A percentile compares a stretch with the other conserved stretches of the same genome.
Evolutionary conservation across 768 basidiomycete genomes (phyloP).

Genomic region (Crepidotus variabilis): DNA sequence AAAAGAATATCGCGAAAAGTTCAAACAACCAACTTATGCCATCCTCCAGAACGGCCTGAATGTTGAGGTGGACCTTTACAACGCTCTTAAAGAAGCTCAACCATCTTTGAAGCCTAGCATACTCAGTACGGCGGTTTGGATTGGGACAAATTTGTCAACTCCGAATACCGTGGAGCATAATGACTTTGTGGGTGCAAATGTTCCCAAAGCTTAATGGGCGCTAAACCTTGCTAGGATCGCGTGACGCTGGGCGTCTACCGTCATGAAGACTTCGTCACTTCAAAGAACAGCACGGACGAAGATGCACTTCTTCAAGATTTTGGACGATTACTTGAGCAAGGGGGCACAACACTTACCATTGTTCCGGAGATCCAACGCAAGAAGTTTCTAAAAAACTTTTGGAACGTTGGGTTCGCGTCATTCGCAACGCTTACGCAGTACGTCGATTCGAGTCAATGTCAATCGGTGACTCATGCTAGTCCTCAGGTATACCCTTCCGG

Average conservation of each 20-base stretch:
- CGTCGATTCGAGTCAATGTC: constrained; percentile 6
- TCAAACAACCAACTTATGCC: constrained; percentile 55
- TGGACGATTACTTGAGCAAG: constrained; percentile 37
- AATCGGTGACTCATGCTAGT: neutral
- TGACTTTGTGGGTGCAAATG: constrained; percentile 37
- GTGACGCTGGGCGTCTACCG: constrained; percentile 55
- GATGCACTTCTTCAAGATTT: constrained; percentile 40
- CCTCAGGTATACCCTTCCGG: constrained; percentile 39
- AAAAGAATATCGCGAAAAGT: constrained; percentile 37
- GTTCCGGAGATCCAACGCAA: constrained; percentile 58
- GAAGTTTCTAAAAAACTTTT: constrained; percentile 63
- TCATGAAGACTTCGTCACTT: constrained; percentile 33
- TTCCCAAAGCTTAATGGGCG: neutral
- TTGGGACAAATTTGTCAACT: constrained; percentile 43
- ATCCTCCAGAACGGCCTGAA: constrained; percentile 71
- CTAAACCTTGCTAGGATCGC: constrained; percentile 37
- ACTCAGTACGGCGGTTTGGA: constrained; percentile 52
- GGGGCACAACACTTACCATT: constrained; percentile 44
- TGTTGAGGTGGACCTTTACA: constrained; percentile 64
- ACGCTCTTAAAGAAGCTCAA: constrained; percentile 38
- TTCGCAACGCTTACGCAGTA: constrained; percentile 47
- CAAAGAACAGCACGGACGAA: constrained; percentile 40
- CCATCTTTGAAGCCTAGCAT: constrained; percentile 39
- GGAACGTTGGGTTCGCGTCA: constrained; percentile 57
- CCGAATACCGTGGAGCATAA: constrained; percentile 50